A percentile compares a stretch with the other conserved stretches of the same genome.
These are phyloP conservation scores for Triangularia setosa DNA, from an alignment of 2,329 filamentous ascomycete genomes.

Conservation along the genomic window DNA sequence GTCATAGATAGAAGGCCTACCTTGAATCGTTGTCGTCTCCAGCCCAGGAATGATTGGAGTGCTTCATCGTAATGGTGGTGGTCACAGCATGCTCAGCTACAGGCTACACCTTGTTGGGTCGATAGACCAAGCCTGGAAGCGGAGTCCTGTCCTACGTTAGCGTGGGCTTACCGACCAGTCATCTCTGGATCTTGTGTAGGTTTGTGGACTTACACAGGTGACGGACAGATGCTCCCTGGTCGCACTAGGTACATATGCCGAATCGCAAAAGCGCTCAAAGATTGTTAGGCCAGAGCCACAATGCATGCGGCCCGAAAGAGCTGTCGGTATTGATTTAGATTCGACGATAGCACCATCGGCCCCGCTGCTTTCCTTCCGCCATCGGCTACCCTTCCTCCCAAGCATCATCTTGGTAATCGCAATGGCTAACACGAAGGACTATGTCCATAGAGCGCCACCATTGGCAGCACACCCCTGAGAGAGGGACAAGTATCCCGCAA, in stretches of 20 bases:
- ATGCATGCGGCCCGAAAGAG: constrained; percentile 4
- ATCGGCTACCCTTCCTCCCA: neutral
- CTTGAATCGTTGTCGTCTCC: neutral
- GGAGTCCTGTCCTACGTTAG: constrained; percentile 13
- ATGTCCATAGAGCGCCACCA: neutral
- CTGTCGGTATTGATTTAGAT: neutral
- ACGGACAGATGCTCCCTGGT: neutral
- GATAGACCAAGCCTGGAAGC: constrained; percentile 3
- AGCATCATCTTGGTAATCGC: neutral
- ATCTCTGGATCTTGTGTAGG: constrained; percentile 1
- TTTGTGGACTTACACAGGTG: neutral
- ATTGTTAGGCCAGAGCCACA: neutral
- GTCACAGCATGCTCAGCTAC: neutral
- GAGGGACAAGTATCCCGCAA: neutral
- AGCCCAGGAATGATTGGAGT: neutral
- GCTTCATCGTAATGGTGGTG: neutral
- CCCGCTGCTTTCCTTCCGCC: neutral
- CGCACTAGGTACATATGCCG: neutral
- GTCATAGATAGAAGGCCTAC: neutral
- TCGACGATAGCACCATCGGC: neutral
- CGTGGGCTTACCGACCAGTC: constrained; percentile 10
- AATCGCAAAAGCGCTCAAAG: constrained; percentile 1
- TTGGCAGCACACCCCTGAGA: neutral
- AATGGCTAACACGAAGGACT: neutral
- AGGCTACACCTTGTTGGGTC: neutral